phyloP scores from a whole-genome alignment of 805 yeast species.

The Phaffomyces opuntiae region DNA sequence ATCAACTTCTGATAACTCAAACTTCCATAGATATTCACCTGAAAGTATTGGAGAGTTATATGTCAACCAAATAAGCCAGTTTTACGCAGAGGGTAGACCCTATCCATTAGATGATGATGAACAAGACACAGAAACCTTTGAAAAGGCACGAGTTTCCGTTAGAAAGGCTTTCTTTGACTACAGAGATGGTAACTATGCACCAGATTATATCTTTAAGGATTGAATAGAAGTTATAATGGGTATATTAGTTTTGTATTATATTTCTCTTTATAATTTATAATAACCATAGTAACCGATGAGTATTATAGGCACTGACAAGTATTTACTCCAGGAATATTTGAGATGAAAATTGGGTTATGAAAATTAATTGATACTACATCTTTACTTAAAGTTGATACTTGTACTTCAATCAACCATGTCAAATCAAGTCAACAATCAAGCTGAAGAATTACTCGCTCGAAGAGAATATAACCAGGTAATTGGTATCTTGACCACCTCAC shows the following conservation, averaged over 20 bases:
- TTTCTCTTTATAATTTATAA: too few species aligned
- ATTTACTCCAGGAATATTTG: too few species aligned
- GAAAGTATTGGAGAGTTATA: neutral
- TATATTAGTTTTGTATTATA: too few species aligned
- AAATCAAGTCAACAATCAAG: conserved; percentile 11
- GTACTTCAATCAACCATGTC: neutral
- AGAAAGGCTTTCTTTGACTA: neutral
- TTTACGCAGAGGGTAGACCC: neutral
- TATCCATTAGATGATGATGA: neutral
- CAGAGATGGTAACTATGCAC: neutral
- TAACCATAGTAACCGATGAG: too few species aligned
- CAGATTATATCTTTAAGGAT: neutral
- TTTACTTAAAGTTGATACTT: too few species aligned
- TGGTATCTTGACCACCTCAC: neutral
- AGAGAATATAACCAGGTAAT: conserved; percentile 4
- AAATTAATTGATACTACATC: too few species aligned
- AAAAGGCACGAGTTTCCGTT: neutral
- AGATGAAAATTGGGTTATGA: too few species aligned
- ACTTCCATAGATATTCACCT: conserved; percentile 26
- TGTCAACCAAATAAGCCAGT: neutral
- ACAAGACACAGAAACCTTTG: neutral
- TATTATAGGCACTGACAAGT: too few species aligned
- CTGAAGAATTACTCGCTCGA: conserved; percentile 5
- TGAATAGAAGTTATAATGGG: neutral
- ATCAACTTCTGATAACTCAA: conserved; percentile 5